These are phyloP conservation scores for Candida piceae DNA, from an alignment of 805 yeast genomes.

Conservation along the genomic window DNA sequence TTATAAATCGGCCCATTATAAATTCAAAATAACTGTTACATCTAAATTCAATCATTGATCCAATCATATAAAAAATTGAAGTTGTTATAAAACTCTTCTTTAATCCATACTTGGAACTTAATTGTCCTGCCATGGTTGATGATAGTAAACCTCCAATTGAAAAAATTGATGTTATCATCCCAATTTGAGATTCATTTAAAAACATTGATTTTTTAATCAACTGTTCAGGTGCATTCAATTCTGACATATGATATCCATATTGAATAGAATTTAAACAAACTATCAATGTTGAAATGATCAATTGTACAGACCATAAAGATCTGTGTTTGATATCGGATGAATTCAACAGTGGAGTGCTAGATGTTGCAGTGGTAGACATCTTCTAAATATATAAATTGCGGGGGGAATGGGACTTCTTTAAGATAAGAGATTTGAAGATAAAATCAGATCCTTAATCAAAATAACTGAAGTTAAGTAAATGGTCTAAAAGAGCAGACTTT, in stretches of 20 bases:
- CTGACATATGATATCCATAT: constrained; percentile 94
- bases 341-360: no score
- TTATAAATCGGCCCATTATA: constrained; percentile 63
- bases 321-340: no score
- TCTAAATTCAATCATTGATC: constrained; percentile 56
- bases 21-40: constrained; percentile 41
- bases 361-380: no score
- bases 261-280: constrained; percentile 78
- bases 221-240: constrained; percentile 83
- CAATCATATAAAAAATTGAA: constrained; percentile 48
- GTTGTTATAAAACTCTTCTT: constrained; percentile 47
- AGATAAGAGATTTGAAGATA: no score
- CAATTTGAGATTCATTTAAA: constrained; percentile 45
- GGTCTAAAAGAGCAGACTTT: no score
- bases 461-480: no score
- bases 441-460: no score
- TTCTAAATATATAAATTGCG: no score
- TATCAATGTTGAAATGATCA: constrained; percentile 45
- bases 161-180: constrained; percentile 71
- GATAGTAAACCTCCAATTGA: constrained; percentile 82
- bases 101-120: constrained; percentile 67
- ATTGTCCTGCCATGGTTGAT: constrained; percentile 59
- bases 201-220: constrained; percentile 33
- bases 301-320: no score
- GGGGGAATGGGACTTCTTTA: no score